Conservation (phyloP, 2,329 filamentous ascomycete genomes). For the Didymella sp. region DNA sequence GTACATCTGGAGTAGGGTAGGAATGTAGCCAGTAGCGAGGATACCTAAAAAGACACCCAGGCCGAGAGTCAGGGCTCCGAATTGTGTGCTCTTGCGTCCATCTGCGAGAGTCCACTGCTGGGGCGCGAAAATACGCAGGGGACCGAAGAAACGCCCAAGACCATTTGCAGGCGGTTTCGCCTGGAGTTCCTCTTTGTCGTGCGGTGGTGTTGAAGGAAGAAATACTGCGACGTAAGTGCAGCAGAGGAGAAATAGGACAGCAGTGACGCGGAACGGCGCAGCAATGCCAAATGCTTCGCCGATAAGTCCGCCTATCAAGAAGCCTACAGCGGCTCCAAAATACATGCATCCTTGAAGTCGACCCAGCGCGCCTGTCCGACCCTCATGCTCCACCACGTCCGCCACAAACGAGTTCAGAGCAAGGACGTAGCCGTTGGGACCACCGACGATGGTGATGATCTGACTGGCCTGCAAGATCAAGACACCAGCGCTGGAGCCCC, state of each 20-base stretch:
- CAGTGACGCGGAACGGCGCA: slow-evolving; percentile 69
- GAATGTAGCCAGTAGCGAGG: slow-evolving; percentile 72
- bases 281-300: slow-evolving; percentile 69
- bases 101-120: slow-evolving; percentile 60
- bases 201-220: slow-evolving; percentile 57
- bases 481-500: slow-evolving; percentile 69
- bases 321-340: slow-evolving; percentile 70
- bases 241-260: slow-evolving; percentile 60
- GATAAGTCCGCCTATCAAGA: slow-evolving; percentile 68
- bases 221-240: slow-evolving; percentile 52
- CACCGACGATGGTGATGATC: slow-evolving; percentile 71
- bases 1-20: slow-evolving; percentile 62
- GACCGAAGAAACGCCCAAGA: slow-evolving; percentile 66
- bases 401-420: slow-evolving; percentile 73
- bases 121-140: slow-evolving; percentile 67
- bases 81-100: slow-evolving; percentile 62
- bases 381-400: slow-evolving; percentile 66
- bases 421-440: slow-evolving; percentile 72
- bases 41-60: slow-evolving; percentile 72
- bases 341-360: slow-evolving; percentile 71
- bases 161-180: slow-evolving; percentile 41
- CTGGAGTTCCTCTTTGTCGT: slow-evolving; percentile 33
- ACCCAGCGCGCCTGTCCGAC: slow-evolving; percentile 70
- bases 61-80: slow-evolving; percentile 69
- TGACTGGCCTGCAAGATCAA: slow-evolving; percentile 72